Evolutionary conservation across 2,329 filamentous ascomycete species (phyloP).

Genomic region (Beauveria sp.): DNA sequence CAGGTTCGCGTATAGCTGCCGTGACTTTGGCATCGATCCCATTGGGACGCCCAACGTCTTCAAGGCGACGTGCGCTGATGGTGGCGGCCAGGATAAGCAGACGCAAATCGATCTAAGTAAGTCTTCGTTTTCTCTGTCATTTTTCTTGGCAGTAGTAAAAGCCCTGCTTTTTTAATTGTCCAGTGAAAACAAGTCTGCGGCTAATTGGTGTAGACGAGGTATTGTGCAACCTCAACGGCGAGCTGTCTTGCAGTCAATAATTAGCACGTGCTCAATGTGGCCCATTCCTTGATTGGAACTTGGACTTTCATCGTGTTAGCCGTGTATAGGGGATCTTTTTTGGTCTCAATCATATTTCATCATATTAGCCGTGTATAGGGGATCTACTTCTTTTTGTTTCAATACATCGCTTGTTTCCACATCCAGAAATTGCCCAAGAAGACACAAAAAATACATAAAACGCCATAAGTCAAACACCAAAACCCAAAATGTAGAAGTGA

Average conservation of each 20-base stretch:
- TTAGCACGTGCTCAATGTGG: neutral
- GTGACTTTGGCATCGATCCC: slow-evolving; percentile 4
- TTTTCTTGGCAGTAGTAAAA: neutral
- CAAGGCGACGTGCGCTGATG: neutral
- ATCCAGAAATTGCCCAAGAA: neutral
- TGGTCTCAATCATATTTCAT: neutral
- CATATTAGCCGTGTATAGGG: neutral
- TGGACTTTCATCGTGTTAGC: neutral
- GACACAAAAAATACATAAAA: neutral
- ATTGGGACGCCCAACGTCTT: neutral
- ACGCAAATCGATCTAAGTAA: slow-evolving; percentile 1
- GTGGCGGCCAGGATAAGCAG: neutral
- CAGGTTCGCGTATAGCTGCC: slow-evolving; percentile 2
- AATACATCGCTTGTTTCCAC: slow-evolving; percentile 10
- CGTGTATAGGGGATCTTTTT: neutral
- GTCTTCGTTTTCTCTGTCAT: neutral
- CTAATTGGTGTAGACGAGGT: neutral
- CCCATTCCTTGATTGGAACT: neutral
- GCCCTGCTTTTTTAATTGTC: too few species aligned
- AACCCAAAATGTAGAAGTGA: neutral
- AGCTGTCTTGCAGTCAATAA: slow-evolving; percentile 1
- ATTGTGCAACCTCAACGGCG: neutral
- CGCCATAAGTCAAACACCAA: neutral
- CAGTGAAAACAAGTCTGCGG: too few species aligned
- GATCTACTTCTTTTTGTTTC: neutral